Evolutionary conservation across 805 yeast genomes (phyloP), one percentile per base, ranked within the genome.

Genomic region (Yamadazyma phyllophila): DNA sequence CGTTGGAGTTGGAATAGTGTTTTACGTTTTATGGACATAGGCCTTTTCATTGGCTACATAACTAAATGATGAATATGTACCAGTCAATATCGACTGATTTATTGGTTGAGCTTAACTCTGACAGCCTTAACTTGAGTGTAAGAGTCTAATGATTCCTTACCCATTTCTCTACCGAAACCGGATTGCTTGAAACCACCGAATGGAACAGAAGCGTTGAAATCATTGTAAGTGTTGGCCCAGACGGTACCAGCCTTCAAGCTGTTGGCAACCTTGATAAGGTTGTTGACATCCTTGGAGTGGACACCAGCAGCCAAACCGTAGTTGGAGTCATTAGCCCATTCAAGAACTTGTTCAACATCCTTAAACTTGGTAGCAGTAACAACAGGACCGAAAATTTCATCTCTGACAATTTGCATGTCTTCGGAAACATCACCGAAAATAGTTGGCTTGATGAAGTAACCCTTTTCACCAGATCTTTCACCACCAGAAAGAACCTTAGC

Each of bases 351-450:
- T 53, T 88, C 96, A 53, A 82, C 82, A 53, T 88, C 81, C 59
- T 75, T 73, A 73, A 91, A 91, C 74, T 88, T 89, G 58, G 86
- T 74, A 48, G 88, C 80, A 16, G 90, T 82, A 49, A 88, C 92
- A 47, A 91, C 94, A 32, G 98, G 98, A 46, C 98, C 98, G 58
- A 91, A 90, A 64, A 90, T 88, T 77, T 90, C 97, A 65, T 90
- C 97, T 65, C 76, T 79, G 56, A 87, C 89, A 64, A 91, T 82
- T 55, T 75, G 73, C 84, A 81, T 82, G 61, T 81, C 73, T 63
- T 83, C 85, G 16, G 74, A 74, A 52, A 88, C 96, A 61, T 87
- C 89, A 54, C 87, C 83, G 63, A 90, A 88, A 59, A 91, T 78
- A 34, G 97, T 90, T 65, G 97, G 97, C 63, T 76, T 76, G 52